Conservation (phyloP, 164 flowering plant species). For the Vitis labrusca region DNA sequence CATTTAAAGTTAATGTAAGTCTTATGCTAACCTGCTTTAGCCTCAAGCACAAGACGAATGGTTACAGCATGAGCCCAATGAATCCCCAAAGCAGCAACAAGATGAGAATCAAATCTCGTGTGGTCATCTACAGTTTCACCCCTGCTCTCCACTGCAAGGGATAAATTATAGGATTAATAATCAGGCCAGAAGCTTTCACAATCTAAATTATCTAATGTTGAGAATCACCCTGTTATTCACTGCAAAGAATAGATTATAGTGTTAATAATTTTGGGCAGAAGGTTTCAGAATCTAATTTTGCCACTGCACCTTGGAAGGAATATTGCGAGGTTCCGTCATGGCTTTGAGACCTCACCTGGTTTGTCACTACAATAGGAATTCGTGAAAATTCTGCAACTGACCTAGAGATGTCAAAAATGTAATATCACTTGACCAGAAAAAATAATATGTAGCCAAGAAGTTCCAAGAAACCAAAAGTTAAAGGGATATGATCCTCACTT, state of each 20-base stretch:
- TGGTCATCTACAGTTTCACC: conserved; percentile 25
- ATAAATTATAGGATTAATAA: conserved; percentile 4
- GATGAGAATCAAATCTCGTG: conserved; percentile 50
- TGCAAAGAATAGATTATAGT: conserved; percentile 25
- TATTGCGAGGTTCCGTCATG: conserved; percentile 41
- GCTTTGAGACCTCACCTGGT: conserved; percentile 76
- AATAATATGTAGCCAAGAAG: not conserved
- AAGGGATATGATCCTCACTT: conserved; percentile 44
- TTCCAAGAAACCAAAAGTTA: not conserved
- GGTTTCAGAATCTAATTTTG: too few species aligned
- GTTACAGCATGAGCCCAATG: conserved; percentile 92
- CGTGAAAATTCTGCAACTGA: conserved; percentile 80
- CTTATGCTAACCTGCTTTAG: conserved; percentile 55
- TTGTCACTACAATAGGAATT: conserved; percentile 80
- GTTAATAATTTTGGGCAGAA: not conserved
- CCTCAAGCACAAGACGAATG: conserved; percentile 74
- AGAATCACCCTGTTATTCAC: conserved; percentile 23
- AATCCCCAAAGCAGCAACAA: conserved; percentile 79
- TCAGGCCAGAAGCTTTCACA: not conserved
- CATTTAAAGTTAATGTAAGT: not conserved
- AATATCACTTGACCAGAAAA: conserved; percentile 8
- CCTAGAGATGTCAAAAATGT: conserved; percentile 28
- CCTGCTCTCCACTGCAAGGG: conserved; percentile 38
- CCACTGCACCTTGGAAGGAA: conserved; percentile 61
- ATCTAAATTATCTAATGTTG: not conserved